Conservation (phyloP, 2,329 filamentous ascomycete genomes). For the Botrytis galanthina region DNA sequence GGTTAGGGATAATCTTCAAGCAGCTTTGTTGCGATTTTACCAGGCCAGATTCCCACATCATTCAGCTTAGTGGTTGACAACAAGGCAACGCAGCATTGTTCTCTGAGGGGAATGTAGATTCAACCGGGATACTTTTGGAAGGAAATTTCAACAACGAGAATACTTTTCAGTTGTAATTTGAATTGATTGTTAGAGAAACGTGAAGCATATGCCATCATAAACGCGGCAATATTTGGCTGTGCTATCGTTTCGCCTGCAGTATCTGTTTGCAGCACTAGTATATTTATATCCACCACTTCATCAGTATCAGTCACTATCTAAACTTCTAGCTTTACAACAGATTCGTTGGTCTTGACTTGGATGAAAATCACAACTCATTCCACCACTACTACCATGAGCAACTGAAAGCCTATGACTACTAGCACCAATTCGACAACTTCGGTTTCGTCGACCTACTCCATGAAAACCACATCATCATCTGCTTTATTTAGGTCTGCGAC, state of each 20-base stretch:
- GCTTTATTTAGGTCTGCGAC: no score
- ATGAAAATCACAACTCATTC: neutral
- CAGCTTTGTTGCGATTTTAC: neutral
- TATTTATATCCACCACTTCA: neutral
- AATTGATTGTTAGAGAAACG: neutral
- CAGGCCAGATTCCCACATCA: neutral
- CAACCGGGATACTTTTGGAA: no score
- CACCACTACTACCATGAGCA: neutral
- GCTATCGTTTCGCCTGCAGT: neutral
- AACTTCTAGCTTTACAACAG: neutral
- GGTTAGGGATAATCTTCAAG: neutral
- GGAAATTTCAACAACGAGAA: neutral
- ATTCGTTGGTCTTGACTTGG: neutral
- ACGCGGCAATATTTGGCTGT: neutral
- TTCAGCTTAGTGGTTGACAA: neutral
- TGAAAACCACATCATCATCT: neutral
- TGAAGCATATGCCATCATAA: neutral
- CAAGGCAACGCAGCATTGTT: neutral
- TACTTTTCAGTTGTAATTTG: neutral
- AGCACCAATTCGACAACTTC: neutral
- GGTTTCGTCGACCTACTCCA: no score
- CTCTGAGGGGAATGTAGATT: no score
- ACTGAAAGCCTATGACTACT: neutral
- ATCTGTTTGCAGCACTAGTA: neutral
- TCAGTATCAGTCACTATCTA: neutral